Conservation (phyloP, 768 basidiomycete species). For the Crucibulum laeve region DNA sequence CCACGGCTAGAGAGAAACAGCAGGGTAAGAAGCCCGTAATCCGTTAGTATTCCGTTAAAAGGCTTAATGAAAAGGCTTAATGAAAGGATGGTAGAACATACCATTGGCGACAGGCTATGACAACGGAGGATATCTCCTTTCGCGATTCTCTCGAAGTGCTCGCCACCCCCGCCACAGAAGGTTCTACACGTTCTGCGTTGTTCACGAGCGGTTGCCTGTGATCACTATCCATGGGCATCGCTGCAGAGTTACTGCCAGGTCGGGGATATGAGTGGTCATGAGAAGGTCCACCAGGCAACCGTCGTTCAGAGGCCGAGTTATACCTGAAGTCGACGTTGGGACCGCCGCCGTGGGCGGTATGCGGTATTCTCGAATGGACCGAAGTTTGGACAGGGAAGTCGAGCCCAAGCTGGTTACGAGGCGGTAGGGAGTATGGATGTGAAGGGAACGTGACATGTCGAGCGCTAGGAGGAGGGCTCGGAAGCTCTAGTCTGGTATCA, state of each 20-base stretch:
- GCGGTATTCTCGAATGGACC: slow-evolving; percentile 37
- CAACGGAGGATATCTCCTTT: slow-evolving; percentile 61
- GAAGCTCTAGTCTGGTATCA: slow-evolving; percentile 39
- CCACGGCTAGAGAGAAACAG: slow-evolving; percentile 55
- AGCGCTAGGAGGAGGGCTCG: slow-evolving; percentile 25
- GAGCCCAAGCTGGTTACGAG: slow-evolving; percentile 44
- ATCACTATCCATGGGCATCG: slow-evolving; percentile 14
- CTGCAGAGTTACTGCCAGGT: slow-evolving; percentile 6
- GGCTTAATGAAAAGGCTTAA: slow-evolving; percentile 32
- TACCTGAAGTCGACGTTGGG: slow-evolving; percentile 35
- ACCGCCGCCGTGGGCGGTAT: slow-evolving; percentile 26
- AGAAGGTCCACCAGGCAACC: slow-evolving; percentile 38
- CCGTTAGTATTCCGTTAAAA: slow-evolving; percentile 33
- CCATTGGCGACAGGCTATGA: slow-evolving; percentile 86
- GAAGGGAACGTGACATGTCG: slow-evolving; percentile 36
- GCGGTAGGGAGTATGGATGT: slow-evolving; percentile 31
- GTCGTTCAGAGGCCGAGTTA: slow-evolving; percentile 34
- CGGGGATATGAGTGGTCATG: slow-evolving; percentile 41
- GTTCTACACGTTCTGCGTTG: slow-evolving; percentile 28
- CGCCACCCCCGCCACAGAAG: slow-evolving; percentile 22
- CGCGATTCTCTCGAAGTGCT: slow-evolving; percentile 34
- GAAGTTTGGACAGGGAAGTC: slow-evolving; percentile 37
- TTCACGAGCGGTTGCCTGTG: slow-evolving; percentile 25
- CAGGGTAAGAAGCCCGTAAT: slow-evolving; percentile 23
- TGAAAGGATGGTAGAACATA: slow-evolving; percentile 34